phyloP scores from a whole-genome alignment of 2,329 filamentous ascomycete genomes.

The Colletotrichum gigasporum region DNA sequence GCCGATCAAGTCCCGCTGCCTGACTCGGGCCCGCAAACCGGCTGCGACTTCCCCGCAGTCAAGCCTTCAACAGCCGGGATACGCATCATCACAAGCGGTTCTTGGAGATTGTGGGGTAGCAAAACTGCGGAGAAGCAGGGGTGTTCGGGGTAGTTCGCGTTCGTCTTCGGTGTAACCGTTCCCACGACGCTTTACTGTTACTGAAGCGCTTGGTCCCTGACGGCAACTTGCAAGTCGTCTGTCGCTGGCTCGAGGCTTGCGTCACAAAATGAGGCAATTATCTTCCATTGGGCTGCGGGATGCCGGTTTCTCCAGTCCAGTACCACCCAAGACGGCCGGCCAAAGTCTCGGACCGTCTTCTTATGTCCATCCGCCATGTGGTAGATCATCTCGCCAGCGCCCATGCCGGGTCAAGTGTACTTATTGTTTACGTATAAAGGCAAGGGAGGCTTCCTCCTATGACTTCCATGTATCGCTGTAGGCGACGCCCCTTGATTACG shows the following conservation, averaged over 20 bases:
- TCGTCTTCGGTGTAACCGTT: slow-evolving; percentile 14
- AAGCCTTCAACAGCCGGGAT: slow-evolving; percentile 3
- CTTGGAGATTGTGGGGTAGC: slow-evolving; percentile 22
- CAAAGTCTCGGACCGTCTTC: neutral
- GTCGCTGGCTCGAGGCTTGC: neutral
- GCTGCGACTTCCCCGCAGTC: slow-evolving; percentile 28
- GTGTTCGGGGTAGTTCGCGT: slow-evolving; percentile 16
- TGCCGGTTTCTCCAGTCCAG: neutral
- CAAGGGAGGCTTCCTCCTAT: neutral
- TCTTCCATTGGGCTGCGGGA: neutral
- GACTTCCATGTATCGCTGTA: neutral
- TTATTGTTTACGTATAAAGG: neutral
- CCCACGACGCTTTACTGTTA: slow-evolving; percentile 5
- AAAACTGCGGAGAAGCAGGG: slow-evolving; percentile 24
- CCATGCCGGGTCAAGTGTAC: neutral
- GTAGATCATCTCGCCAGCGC: neutral
- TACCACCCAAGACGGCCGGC: slow-evolving; percentile 21
- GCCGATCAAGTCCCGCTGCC: neutral
- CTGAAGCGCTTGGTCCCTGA: slow-evolving; percentile 6
- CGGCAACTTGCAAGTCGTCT: neutral
- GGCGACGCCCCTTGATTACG: neutral
- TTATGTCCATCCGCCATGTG: slow-evolving; percentile 5
- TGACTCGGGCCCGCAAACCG: neutral
- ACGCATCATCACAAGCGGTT: slow-evolving; percentile 8
- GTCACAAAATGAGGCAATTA: slow-evolving; percentile 1